Evolutionary conservation across 2,329 filamentous ascomycete genomes (phyloP).

Genomic region (Bipolaris zeicola): DNA sequence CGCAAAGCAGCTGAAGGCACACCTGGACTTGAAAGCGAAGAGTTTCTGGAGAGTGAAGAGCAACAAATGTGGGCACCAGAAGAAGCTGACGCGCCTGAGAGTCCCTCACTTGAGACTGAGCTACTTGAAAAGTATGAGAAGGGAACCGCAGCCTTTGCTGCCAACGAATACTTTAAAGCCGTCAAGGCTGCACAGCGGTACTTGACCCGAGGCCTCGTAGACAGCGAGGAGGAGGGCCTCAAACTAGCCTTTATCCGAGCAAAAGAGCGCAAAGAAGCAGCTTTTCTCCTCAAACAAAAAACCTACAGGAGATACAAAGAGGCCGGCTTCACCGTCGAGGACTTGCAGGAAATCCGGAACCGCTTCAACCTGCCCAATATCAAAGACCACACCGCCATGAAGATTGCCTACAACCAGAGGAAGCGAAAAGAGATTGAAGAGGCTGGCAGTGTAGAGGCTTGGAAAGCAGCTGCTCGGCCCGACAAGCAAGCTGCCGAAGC

Average conservation of each 20-base stretch:
- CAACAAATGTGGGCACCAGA: constrained; percentile 19
- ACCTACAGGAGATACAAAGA: constrained; percentile 18
- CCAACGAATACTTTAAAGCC: constrained; percentile 23
- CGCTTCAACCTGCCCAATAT: constrained; percentile 21
- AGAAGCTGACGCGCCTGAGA: constrained; percentile 1
- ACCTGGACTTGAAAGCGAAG: constrained; percentile 3
- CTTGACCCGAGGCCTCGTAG: constrained; percentile 23
- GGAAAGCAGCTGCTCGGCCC: constrained; percentile 10
- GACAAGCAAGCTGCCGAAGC: constrained; percentile 20
- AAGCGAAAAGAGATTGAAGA: constrained; percentile 21
- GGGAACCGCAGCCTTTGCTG: constrained; percentile 6
- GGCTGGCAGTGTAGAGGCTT: constrained; percentile 25
- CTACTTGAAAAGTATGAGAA: constrained; percentile 10
- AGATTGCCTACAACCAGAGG: constrained; percentile 23
- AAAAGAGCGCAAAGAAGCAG: constrained; percentile 21
- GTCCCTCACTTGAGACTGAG: neutral
- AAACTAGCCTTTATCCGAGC: constrained; percentile 33
- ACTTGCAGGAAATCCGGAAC: constrained; percentile 18
- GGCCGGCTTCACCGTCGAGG: constrained; percentile 18
- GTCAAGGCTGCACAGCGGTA: constrained; percentile 27
- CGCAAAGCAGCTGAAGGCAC: constrained; percentile 21
- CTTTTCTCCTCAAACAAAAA: constrained; percentile 8
- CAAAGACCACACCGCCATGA: constrained; percentile 10
- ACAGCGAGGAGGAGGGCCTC: constrained; percentile 31
- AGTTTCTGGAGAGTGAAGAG: constrained; percentile 14